Percentiles rank a stretch among this genome's conserved stretches.
Evolutionary conservation across 2,329 filamentous ascomycete genomes (phyloP).

Genomic region (Septoria linicola): DNA sequence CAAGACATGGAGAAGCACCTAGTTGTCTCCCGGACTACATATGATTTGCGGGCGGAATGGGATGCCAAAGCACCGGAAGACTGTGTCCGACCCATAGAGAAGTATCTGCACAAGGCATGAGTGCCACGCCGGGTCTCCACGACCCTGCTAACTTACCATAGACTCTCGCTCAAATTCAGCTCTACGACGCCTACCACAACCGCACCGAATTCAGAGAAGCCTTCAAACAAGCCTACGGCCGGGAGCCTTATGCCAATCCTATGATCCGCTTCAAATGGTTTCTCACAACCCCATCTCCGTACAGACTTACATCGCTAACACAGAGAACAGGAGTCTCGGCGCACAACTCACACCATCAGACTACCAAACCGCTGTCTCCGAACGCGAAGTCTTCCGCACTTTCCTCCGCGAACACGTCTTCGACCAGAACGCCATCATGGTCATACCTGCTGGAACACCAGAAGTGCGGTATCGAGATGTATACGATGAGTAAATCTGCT

Average conservation of each 20-base stretch:
- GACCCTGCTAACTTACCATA: too few species aligned
- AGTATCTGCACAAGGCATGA: not conserved
- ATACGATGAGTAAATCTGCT: not conserved
- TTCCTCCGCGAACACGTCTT: constrained; percentile 2
- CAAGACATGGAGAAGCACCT: not conserved
- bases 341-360: not conserved
- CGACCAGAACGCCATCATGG: constrained; percentile 2
- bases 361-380: not conserved
- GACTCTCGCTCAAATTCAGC: not conserved
- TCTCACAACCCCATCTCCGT: too few species aligned
- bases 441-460: not conserved
- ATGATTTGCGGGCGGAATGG: not conserved
- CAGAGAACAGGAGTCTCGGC: too few species aligned
- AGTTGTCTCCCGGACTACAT: not conserved
- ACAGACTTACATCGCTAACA: too few species aligned
- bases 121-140: too few species aligned
- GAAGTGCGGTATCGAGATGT: constrained; percentile 6
- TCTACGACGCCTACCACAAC: constrained; percentile 8
- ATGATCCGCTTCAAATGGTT: constrained; percentile 2
- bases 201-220: not conserved
- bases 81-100: not conserved
- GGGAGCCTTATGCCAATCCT: not conserved
- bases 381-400: not conserved
- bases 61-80: not conserved
- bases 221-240: not conserved